These are phyloP conservation scores for Neurospora discreta DNA, from an alignment of 495 filamentous ascomycete species.

Conservation along the genomic window DNA sequence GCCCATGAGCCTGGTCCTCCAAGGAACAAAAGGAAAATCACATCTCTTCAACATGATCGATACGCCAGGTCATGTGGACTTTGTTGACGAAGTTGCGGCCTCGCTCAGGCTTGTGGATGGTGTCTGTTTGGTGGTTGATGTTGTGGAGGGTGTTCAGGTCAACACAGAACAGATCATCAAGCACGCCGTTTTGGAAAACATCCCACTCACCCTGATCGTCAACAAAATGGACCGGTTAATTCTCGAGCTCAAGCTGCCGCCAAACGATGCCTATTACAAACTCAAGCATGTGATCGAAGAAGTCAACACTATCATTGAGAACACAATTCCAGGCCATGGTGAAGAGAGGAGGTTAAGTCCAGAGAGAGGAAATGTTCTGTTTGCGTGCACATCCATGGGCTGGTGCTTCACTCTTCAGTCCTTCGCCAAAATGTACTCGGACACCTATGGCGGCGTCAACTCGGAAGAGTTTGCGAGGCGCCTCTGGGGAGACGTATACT, in stretches of 20 bases:
- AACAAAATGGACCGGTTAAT: constrained; percentile 98
- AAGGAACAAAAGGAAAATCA: constrained; percentile 84
- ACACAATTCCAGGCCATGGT: constrained; percentile 71
- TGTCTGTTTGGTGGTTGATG: constrained; percentile 86
- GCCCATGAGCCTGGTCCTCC: constrained; percentile 88
- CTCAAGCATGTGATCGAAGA: constrained; percentile 96
- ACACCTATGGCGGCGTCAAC: constrained; percentile 73
- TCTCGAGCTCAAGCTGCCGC: constrained; percentile 87
- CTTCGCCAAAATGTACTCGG: constrained; percentile 92
- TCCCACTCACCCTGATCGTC: constrained; percentile 80
- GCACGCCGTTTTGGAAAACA: constrained; percentile 80
- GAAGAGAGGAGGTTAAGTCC: constrained; percentile 76
- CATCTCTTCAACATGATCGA: constrained; percentile 91
- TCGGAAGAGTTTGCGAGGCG: constrained; percentile 64
- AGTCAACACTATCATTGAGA: constrained; percentile 92
- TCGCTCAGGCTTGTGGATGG: constrained; percentile 82
- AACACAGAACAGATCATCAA: constrained; percentile 96
- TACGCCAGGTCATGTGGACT: constrained; percentile 96
- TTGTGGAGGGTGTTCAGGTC: constrained; percentile 95
- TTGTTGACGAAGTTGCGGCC: constrained; percentile 90
- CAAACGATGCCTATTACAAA: constrained; percentile 96
- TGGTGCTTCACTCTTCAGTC: constrained; percentile 94
- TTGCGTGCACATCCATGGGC: constrained; percentile 83
- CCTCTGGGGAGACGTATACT: constrained; percentile 96
- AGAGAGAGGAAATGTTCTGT: constrained; percentile 93